A percentile compares a stretch with the other conserved stretches of the same genome.
Conservation (phyloP, 495 filamentous ascomycete species). For the Hapsidospora chrysogenum region DNA sequence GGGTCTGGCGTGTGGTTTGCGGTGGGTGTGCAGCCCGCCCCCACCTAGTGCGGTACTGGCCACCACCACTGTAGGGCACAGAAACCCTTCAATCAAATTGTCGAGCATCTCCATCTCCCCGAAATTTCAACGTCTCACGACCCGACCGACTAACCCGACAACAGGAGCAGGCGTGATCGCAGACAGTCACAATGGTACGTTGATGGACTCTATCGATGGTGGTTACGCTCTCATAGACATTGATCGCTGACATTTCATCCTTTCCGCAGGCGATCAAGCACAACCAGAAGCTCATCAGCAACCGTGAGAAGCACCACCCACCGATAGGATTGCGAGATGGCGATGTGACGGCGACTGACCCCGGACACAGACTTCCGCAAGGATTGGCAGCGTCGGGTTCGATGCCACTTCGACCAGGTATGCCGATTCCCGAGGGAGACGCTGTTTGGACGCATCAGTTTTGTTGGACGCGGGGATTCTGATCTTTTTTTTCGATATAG, state of each 20-base stretch:
- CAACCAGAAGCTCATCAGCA: constrained; percentile 97
- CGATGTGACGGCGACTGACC: constrained; percentile 8
- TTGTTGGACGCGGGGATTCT: constrained; percentile 4
- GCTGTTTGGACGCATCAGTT: constrained; percentile 1
- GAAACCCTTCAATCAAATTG: constrained; percentile 5
- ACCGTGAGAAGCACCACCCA: constrained; percentile 48
- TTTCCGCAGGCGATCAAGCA: constrained; percentile 80
- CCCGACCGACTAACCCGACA: constrained; percentile 16
- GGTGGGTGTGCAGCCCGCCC: constrained; percentile 1
- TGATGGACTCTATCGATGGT: constrained; percentile 1
- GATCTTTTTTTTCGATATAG: constrained; percentile 27
- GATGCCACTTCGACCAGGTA: constrained; percentile 99
- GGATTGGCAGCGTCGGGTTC: constrained; percentile 98
- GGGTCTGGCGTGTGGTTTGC: background rate
- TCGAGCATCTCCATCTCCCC: constrained; percentile 6
- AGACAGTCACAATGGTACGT: constrained; percentile 49
- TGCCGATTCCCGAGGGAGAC: constrained; percentile 9
- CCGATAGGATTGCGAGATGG: constrained; percentile 1
- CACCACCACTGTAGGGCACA: constrained; percentile 1
- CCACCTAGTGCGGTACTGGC: constrained; percentile 1
- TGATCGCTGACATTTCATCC: constrained; percentile 12
- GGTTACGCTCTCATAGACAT: background rate
- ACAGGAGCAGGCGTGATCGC: constrained; percentile 32
- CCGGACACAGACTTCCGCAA: constrained; percentile 82
- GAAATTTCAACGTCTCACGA: constrained; percentile 15